phyloP scores from a whole-genome alignment of 805 yeast species.

The Jamesozyma spencerorum region DNA sequence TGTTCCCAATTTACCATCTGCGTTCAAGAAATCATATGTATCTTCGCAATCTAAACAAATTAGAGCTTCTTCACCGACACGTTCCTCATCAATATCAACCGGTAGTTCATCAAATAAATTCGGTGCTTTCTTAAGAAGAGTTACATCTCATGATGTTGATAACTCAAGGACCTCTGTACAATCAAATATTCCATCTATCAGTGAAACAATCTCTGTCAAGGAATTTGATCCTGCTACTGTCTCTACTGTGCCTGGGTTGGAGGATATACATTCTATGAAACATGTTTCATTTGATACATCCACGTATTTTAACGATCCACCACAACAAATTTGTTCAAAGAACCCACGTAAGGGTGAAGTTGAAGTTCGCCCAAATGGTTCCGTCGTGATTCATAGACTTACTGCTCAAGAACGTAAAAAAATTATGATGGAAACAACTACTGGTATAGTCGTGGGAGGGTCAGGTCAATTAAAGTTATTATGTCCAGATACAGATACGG shows the following conservation, averaged over 20 bases:
- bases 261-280: slow-evolving; percentile 36
- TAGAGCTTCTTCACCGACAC: neutral
- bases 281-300: slow-evolving; percentile 73
- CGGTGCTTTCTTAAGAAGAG: slow-evolving; percentile 29
- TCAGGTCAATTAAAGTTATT: slow-evolving; percentile 52
- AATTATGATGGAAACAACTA: slow-evolving; percentile 38
- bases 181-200: neutral
- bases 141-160: slow-evolving; percentile 22
- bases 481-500: slow-evolving; percentile 5
- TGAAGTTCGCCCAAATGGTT: slow-evolving; percentile 47
- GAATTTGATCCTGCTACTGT: slow-evolving; percentile 18
- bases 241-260: slow-evolving; percentile 33
- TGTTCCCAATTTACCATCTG: slow-evolving; percentile 40
- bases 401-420: slow-evolving; percentile 45
- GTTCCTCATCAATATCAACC: neutral
- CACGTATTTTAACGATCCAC: slow-evolving; percentile 73
- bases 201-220: neutral
- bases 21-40: slow-evolving; percentile 25
- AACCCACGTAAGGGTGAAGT: slow-evolving; percentile 78
- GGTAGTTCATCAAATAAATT: slow-evolving; percentile 17
- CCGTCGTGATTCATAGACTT: slow-evolving; percentile 44
- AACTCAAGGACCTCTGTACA: slow-evolving; percentile 2
- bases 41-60: neutral
- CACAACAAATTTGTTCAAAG: slow-evolving; percentile 80
- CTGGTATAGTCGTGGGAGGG: slow-evolving; percentile 75